Conservation (phyloP, 345 rosid genomes). For the Geranium brycei region DNA sequence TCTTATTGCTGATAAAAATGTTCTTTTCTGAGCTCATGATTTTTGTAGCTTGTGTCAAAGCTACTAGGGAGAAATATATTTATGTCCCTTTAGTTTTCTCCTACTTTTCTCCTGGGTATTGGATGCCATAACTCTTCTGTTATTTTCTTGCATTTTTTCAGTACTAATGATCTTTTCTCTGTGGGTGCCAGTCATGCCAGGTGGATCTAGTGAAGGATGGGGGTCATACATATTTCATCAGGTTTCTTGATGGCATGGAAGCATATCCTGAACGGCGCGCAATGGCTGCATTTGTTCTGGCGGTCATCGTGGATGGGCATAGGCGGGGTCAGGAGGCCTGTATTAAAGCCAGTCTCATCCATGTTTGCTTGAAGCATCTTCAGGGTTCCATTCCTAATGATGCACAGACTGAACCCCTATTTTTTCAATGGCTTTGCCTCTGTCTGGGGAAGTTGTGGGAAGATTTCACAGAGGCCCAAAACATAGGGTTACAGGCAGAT, state of each 20-base stretch:
- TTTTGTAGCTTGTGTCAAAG: too few relatives aligned
- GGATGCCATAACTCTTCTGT: too few relatives aligned
- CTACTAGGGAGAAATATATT: too few relatives aligned
- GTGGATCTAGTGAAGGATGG: conserved; percentile 98
- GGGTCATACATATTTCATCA: conserved; percentile 85
- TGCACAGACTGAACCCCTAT: conserved; percentile 64
- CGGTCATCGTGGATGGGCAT: conserved; percentile 97
- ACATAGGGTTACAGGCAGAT: conserved; percentile 58
- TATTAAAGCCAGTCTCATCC: conserved; percentile 60
- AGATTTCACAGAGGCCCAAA: conserved; percentile 85
- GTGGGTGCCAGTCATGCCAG: conserved; percentile 80
- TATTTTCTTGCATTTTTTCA: too few relatives aligned
- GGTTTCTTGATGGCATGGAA: conserved; percentile 89
- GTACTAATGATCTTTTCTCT: too few relatives aligned
- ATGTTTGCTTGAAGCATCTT: conserved; percentile 82
- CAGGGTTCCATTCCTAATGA: conserved; percentile 56
- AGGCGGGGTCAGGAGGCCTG: conserved; percentile 96
- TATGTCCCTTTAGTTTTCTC: too few relatives aligned
- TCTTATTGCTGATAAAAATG: too few relatives aligned
- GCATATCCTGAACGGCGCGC: conserved; percentile 99
- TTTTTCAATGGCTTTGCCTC: conserved; percentile 95
- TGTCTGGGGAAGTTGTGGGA: conserved; percentile 99
- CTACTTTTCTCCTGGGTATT: too few relatives aligned
- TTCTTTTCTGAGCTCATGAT: too few relatives aligned
- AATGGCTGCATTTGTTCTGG: conserved; percentile 99